Conservation (phyloP, 2,329 filamentous ascomycete species). For the Diaporthe sp. region DNA sequence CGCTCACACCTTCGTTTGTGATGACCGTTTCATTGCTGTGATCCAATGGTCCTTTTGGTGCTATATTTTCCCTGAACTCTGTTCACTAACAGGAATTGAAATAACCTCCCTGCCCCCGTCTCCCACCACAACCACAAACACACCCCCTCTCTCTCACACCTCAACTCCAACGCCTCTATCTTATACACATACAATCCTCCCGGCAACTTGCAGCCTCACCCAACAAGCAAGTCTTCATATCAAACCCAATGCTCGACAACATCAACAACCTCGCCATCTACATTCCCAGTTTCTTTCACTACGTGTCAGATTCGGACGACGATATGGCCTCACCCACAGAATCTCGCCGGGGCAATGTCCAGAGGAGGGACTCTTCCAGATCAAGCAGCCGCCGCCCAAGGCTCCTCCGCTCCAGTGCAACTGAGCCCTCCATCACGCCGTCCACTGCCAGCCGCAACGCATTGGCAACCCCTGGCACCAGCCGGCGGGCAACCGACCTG, state of each 20-base stretch:
- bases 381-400: slow-evolving; percentile 58
- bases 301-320: slow-evolving; percentile 34
- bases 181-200: neutral
- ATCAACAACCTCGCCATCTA: slow-evolving; percentile 34
- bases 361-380: slow-evolving; percentile 54
- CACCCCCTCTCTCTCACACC: neutral
- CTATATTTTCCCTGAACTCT: neutral
- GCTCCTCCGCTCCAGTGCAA: slow-evolving; percentile 64
- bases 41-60: neutral
- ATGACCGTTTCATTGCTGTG: slow-evolving; percentile 18
- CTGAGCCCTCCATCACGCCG: slow-evolving; percentile 67
- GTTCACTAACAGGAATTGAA: slow-evolving; percentile 3
- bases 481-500: slow-evolving; percentile 63
- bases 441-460: slow-evolving; percentile 64
- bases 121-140: neutral
- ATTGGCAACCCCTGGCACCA: slow-evolving; percentile 58
- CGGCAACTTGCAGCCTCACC: slow-evolving; percentile 11
- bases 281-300: slow-evolving; percentile 32
- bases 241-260: slow-evolving; percentile 33
- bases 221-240: neutral
- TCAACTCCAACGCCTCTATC: neutral
- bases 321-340: slow-evolving; percentile 49
- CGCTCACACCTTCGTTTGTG: slow-evolving; percentile 17
- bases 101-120: slow-evolving; percentile 13
- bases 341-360: slow-evolving; percentile 43